A percentile compares a stretch with the other conserved stretches of the same genome.
Conservation (phyloP, 768 basidiomycete genomes). For the Cystoderma amianthinum region DNA sequence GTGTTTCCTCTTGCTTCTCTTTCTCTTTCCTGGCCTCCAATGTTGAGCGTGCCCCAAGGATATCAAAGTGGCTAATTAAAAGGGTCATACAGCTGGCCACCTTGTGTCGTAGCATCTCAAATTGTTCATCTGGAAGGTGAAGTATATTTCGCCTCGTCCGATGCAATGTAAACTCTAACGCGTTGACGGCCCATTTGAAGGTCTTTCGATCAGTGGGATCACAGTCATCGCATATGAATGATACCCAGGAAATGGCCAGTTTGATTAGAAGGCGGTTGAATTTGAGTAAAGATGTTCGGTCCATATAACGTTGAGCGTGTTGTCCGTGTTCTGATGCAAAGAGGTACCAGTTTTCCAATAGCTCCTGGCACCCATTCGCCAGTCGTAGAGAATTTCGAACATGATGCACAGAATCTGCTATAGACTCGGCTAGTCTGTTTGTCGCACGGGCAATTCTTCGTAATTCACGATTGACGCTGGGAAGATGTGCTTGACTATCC, state of each 20-base stretch:
- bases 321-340: constrained; percentile 97
- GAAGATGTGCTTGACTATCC: constrained; percentile 88
- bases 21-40: constrained; percentile 87
- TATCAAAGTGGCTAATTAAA: constrained; percentile 96
- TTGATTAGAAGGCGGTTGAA: constrained; percentile 83
- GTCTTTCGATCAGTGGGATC: constrained; percentile 93
- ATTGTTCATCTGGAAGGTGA: constrained; percentile 82
- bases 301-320: constrained; percentile 86
- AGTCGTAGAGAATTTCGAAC: constrained; percentile 64
- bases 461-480: constrained; percentile 82
- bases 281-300: constrained; percentile 56
- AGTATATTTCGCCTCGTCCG: constrained; percentile 89
- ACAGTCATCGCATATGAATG: constrained; percentile 98
- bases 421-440: constrained; percentile 85
- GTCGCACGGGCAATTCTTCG: constrained; percentile 88
- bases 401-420: constrained; percentile 86
- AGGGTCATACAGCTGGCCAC: constrained; percentile 96
- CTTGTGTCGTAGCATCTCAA: constrained; percentile 82
- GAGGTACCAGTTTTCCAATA: constrained; percentile 89
- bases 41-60: constrained; percentile 88
- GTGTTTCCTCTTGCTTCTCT: constrained; percentile 66
- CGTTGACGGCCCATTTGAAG: constrained; percentile 97
- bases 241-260: constrained; percentile 95
- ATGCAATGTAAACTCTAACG: constrained; percentile 86
- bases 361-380: constrained; percentile 67